Evolutionary conservation across 2,329 filamentous ascomycete species (phyloP), one percentile per base, ranked within the genome.

Genomic region (Pleomassaria siparia): DNA sequence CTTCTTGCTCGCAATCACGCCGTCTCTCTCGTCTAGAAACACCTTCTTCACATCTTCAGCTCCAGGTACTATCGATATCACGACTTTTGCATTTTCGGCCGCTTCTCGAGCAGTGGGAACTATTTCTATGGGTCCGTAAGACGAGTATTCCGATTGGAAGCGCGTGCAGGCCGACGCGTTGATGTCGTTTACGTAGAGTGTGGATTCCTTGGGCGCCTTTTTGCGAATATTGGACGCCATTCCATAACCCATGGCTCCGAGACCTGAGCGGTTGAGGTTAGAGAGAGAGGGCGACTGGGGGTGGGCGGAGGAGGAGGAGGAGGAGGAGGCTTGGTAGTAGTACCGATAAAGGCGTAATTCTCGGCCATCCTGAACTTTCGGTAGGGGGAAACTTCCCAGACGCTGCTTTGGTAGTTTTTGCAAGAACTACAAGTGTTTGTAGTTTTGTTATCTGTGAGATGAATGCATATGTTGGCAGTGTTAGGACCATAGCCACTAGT

Each of bases 231-330:
- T 67, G 16, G 51, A 46, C 11, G 63, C 64, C 66, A 69, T 67
- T 6, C 58, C 59, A 43, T 64, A 66, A 40, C 66, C 66, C 66
- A 69, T 69, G 6, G 63, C 64, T 41, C 66, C 66, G 22, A 69
- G 62, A 16, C 66, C 66, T 67, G 24, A 4, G 6, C n/a, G n/a
- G n/a, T n/a, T n/a, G n/a, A 16, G n/a, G 24, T 47, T 32, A 53
- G 40, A 36, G 30, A 12, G 11, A 15, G 8, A 25, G 22, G 3
- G 29, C n/a, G 26, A n/a, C n/a, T 40, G 30, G n/a, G 11, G n/a
- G 8, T 26, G 22, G 3, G 29, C n/a, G 26, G 5, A 6, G 29
- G 25, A 21, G 13, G 21, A 3, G 11, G 11, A 13, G 33, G 3
- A 15, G 42, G 16, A 28, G 12, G 28, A n/a, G 18, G 15, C 15